Evolutionary conservation across 2,329 filamentous ascomycete species (phyloP).

Genomic region (Hypoxylon rubiginosum): DNA sequence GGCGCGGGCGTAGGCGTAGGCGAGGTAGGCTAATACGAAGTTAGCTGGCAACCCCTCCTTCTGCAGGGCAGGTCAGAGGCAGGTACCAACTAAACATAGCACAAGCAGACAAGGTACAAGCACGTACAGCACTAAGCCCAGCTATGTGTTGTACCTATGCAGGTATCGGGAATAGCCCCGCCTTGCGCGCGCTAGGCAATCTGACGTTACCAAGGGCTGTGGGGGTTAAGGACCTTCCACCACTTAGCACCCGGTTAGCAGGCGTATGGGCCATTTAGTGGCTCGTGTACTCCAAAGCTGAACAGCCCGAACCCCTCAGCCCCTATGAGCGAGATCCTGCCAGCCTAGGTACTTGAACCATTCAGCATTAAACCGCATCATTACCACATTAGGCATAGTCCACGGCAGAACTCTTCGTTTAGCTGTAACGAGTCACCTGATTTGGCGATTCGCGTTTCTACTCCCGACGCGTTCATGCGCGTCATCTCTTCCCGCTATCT

Average conservation of each 20-base stretch:
- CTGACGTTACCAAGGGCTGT: slow-evolving; percentile 37
- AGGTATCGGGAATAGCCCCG: slow-evolving; percentile 10
- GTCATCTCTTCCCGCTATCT: slow-evolving; percentile 5
- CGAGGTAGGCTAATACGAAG: slow-evolving; percentile 36
- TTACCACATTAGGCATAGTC: slow-evolving; percentile 23
- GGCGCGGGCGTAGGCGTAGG: no score
- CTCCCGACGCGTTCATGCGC: background rate
- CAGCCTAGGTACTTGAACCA: background rate
- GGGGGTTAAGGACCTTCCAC: slow-evolving; percentile 9
- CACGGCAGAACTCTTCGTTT: slow-evolving; percentile 5
- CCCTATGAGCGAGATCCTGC: slow-evolving; percentile 15
- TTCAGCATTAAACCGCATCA: slow-evolving; percentile 13
- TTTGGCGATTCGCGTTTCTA: slow-evolving; percentile 32
- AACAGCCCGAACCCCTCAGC: slow-evolving; percentile 22
- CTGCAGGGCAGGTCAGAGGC: background rate
- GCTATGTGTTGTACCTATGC: background rate
- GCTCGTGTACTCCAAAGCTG: slow-evolving; percentile 30
- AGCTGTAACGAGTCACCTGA: slow-evolving; percentile 39
- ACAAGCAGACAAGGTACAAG: background rate
- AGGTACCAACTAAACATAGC: background rate
- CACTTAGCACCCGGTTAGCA: slow-evolving; percentile 17
- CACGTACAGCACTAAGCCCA: background rate
- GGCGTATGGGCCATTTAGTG: slow-evolving; percentile 27
- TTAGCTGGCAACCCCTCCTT: slow-evolving; percentile 12
- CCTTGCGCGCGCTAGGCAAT: slow-evolving; percentile 25